Evolutionary conservation across 2,329 filamentous ascomycete genomes (phyloP), one percentile per base, ranked within the genome.

Genomic region (Aspergillus sp.): DNA sequence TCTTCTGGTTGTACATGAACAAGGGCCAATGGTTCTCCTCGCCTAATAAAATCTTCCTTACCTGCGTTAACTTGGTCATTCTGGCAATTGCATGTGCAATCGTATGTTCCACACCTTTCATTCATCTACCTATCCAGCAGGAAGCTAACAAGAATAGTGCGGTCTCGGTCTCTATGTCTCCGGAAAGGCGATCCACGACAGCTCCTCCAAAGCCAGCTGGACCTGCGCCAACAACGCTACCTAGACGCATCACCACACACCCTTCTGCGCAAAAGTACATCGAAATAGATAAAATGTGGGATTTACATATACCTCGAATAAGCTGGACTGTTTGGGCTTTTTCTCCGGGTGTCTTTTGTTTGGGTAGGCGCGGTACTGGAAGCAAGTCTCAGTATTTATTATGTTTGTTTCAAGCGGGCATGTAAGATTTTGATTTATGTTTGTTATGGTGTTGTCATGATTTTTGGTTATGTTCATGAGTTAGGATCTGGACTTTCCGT

Each of bases 1-100:
- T 77, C 2, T 78, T 82, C 63, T 82, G 80, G 79, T 63, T 82
- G 42, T 75, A 76, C 57, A 74, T 85, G 63, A 79, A 84, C 65
- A 71, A 73, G 49, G 79, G 76, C 0, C 63, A 68, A 3, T 77
- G 71, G 66, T 77, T 77, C 49, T 68, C 71, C 24, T 73, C 71
- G 16, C 71, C 67, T 61, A 72, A 72, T 47, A 84, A 83, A 65
- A 78, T 76, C 24, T 46, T 68, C 5, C 65, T 84, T 11, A 78
- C 77, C 1, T 55, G 77, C 3, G 14, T 81, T 26, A 84, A 84
- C 61, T 54, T 72, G 1, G 29, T 74, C 0, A 75, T 81, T 12
- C 70, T 83, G 18, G 58, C 54, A 22, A 67, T 73, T 45, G 75
- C 72, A 14, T 66, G 60, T 42, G 59, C 64, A 32, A 70, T 72